Conservation (phyloP, 169 alveolate species). For the Theileria luwenshuni region DNA sequence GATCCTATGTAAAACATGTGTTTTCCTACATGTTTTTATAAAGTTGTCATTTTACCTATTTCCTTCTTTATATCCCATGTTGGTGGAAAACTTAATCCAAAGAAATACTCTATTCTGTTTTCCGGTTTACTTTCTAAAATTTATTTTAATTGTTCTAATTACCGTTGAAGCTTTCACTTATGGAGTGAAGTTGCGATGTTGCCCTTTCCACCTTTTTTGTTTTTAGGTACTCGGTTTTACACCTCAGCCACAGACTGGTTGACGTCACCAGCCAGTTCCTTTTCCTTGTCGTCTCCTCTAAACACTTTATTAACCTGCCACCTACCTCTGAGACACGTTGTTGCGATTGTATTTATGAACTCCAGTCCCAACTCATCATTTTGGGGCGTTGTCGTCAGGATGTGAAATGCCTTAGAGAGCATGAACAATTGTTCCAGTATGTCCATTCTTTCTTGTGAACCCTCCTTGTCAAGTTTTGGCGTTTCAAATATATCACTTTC, state of each 20-base stretch:
- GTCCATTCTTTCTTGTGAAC: constrained; percentile 41
- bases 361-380: constrained; percentile 74
- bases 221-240: constrained; percentile 72
- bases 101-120: constrained; percentile 65
- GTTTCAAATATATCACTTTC: constrained; percentile 78
- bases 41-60: constrained; percentile 22
- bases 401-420: constrained; percentile 65
- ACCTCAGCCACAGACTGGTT: constrained; percentile 71
- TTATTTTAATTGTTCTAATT: background rate
- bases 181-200: constrained; percentile 71
- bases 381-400: constrained; percentile 60
- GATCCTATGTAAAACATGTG: constrained; percentile 74
- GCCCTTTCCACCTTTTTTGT: constrained; percentile 75
- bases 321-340: constrained; percentile 62
- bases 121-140: background rate
- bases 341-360: constrained; percentile 69
- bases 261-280: constrained; percentile 66
- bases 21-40: background rate
- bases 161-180: constrained; percentile 46
- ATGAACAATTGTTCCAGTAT: constrained; percentile 67
- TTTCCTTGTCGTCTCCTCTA: background rate
- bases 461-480: constrained; percentile 69
- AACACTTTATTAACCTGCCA: constrained; percentile 22
- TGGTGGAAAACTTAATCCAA: constrained; percentile 71
- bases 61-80: constrained; percentile 76